Base-by-base conservation (phyloP, 148 eudicot genomes). In the Rhododendron griersonianum region DNA sequence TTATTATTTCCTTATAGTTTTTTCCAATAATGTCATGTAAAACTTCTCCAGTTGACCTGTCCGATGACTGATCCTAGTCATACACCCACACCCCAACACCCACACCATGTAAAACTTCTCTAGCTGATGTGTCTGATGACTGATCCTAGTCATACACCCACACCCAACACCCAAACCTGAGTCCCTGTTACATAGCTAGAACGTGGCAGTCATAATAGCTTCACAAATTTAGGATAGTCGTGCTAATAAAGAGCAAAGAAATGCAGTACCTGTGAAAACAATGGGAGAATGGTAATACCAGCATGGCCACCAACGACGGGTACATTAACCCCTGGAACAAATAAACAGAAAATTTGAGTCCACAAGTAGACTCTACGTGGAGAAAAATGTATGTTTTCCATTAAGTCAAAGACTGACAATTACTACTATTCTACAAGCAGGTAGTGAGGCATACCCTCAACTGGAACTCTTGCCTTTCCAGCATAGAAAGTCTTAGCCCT, bases 301-400 rank as follows among this genome's bases (percentile, higher is more conserved):
- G 98, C 98, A 92, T 98, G 99, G 81, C 98, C 99, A 87, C 98
- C 99, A 67, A 95, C 92, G 77, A 98, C 99, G 2, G 99, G 98
- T 61, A 95, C 98, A 92, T 91, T 91, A 74, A 95, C 98, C 86
- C 87, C 99, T 98, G 90, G 33, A 79, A 84, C 67, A 84, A 78
- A 85, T 5, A 81, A 80, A 13, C 67, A 11, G 82, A 35, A 44
- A 82, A 47, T 2, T 48, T 83, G 10, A 84, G 81, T 21, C 61
- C 78, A 79, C 10, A 61, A 61, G 23, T 28, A 21, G 44, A 30
- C 30, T 53, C 15, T 3, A n/a, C 63, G 33, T 2, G 23, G 77
- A 25, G 33, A 13, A 39, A 69, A 44, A 28, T 63, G 37, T 39
- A 85, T 47, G 4, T 16, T 30, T 67, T 61, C 57, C 63, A 50